Conservation (phyloP, 2,329 filamentous ascomycete species). For the Talaromyces marneffei region DNA sequence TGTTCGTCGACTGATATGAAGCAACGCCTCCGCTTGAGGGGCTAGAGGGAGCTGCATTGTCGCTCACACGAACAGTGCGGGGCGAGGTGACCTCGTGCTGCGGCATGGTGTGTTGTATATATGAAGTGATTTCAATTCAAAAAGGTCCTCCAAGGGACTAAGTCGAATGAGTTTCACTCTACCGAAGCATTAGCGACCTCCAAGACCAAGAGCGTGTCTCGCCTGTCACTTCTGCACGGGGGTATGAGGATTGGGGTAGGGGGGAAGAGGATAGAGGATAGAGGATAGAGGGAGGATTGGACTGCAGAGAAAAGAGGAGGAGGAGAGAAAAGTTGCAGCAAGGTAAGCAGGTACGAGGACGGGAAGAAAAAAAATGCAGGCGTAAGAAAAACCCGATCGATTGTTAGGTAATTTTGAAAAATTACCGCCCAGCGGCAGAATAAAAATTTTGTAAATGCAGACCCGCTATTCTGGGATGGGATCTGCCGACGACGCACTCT, state of each 20-base stretch:
- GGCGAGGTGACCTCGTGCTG: slow-evolving; percentile 18
- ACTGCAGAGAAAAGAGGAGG: slow-evolving; percentile 18
- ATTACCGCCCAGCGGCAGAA: slow-evolving; percentile 10
- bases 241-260: slow-evolving; percentile 19
- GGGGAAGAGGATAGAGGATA: not conserved
- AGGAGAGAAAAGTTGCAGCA: not conserved
- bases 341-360: slow-evolving; percentile 10
- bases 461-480: not conserved
- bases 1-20: slow-evolving; percentile 30
- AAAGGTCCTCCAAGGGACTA: slow-evolving; percentile 36
- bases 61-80: slow-evolving; percentile 18
- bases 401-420: not conserved
- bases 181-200: slow-evolving; percentile 35
- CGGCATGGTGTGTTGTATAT: slow-evolving; percentile 7
- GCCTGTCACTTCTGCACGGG: slow-evolving; percentile 27
- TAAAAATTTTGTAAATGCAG: slow-evolving; percentile 24
- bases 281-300: not conserved
- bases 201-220: slow-evolving; percentile 21
- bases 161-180: slow-evolving; percentile 27
- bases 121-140: slow-evolving; percentile 1
- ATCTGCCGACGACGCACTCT: slow-evolving; percentile 18
- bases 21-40: slow-evolving; percentile 38
- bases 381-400: not conserved
- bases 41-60: slow-evolving; percentile 28
- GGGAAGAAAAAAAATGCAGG: slow-evolving; percentile 16